These are phyloP conservation scores for Pascua guehoae DNA, from an alignment of 1,284 basidiomycete species.

Conservation along the genomic window DNA sequence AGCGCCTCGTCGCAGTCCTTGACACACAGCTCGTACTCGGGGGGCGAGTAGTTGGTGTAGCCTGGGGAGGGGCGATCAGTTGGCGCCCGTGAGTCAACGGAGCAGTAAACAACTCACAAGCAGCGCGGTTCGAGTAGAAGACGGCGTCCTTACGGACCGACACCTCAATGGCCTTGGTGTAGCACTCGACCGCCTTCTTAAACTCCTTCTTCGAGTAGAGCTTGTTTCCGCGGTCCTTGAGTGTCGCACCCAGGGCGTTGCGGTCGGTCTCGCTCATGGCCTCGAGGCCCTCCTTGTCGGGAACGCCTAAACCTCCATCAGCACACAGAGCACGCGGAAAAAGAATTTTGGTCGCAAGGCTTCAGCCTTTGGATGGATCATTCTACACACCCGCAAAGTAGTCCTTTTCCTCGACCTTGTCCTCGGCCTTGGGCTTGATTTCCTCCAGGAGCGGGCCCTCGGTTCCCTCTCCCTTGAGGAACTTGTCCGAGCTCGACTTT, in stretches of 20 bases:
- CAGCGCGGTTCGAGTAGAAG: slow-evolving; percentile 95
- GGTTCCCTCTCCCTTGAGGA: slow-evolving; percentile 42
- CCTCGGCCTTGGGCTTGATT: slow-evolving; percentile 49
- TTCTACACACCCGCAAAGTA: slow-evolving; percentile 45
- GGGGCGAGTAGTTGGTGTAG: slow-evolving; percentile 85
- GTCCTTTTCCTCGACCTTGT: slow-evolving; percentile 40
- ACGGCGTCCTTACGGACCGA: slow-evolving; percentile 84
- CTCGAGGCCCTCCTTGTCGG: slow-evolving; percentile 31
- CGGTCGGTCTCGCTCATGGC: slow-evolving; percentile 56
- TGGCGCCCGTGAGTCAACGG: too few species aligned
- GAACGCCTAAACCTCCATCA: slow-evolving; percentile 24
- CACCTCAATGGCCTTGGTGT: slow-evolving; percentile 86
- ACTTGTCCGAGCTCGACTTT: slow-evolving; percentile 52
- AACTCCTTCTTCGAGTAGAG: slow-evolving; percentile 80
- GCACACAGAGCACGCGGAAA: too few species aligned
- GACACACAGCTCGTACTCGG: slow-evolving; percentile 79
- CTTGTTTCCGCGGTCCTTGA: slow-evolving; percentile 87
- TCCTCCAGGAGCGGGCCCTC: slow-evolving; percentile 77
- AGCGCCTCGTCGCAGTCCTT: slow-evolving; percentile 87
- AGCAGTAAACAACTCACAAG: slow-evolving; percentile 61
- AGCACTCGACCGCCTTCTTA: slow-evolving; percentile 71
- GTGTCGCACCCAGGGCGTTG: slow-evolving; percentile 65
- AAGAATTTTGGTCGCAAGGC: too few species aligned
- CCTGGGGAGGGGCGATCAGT: slow-evolving; percentile 52
- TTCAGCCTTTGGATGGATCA: too few species aligned